phyloP scores from a whole-genome alignment of 345 rosid species.

The Pistacia integerrima region DNA sequence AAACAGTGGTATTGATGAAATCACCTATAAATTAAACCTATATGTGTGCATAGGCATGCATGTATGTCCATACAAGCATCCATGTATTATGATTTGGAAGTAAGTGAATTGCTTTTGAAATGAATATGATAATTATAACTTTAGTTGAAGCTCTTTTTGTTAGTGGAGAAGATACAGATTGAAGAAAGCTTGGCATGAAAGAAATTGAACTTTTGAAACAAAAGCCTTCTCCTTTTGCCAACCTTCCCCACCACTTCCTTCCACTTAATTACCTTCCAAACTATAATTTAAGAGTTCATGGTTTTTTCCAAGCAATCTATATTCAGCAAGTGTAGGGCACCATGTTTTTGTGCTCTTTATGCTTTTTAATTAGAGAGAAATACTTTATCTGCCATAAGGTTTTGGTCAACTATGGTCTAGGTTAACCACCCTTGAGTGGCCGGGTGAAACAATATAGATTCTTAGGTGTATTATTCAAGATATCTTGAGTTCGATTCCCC shows the following conservation, averaged over 20 bases:
- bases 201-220: slow-evolving; percentile 38
- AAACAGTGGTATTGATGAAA: too few species aligned
- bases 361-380: background rate
- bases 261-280: slow-evolving; percentile 8
- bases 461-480: too few species aligned
- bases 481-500: too few species aligned
- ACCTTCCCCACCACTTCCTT: slow-evolving; percentile 13
- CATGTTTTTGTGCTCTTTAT: slow-evolving; percentile 3
- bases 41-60: background rate
- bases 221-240: slow-evolving; percentile 6
- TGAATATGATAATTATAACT: background rate
- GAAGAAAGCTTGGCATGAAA: slow-evolving; percentile 39
- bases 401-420: too few species aligned
- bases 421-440: too few species aligned
- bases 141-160: background rate
- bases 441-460: too few species aligned
- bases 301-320: slow-evolving; percentile 6
- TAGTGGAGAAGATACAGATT: slow-evolving; percentile 28
- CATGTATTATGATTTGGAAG: background rate
- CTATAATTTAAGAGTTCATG: slow-evolving; percentile 15
- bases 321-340: background rate
- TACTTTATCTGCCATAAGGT: too few species aligned
- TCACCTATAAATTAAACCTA: background rate
- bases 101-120: slow-evolving; percentile 4
- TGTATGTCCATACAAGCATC: background rate